Percentiles rank a stretch among this genome's conserved stretches.
phyloP scores from a whole-genome alignment of 1,139 yeast genomes.

The Blastobotrys aristatus region DNA sequence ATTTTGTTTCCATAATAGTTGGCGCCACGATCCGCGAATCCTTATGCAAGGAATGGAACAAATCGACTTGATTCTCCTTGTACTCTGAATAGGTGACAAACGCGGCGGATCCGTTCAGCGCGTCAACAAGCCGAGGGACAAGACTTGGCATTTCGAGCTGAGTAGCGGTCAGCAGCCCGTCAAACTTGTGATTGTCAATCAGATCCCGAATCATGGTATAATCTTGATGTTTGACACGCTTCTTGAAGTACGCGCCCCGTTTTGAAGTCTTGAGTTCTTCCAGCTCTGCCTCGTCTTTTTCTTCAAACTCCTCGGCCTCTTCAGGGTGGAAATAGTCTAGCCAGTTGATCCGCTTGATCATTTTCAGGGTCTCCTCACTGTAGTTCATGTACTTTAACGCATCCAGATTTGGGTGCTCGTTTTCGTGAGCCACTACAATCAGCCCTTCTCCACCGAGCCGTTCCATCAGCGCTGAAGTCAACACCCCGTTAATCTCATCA shows the following conservation, averaged over 20 bases:
- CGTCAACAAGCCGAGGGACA: conserved; percentile 56
- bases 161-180: conserved; percentile 70
- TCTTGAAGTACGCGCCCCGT: conserved; percentile 62
- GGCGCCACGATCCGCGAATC: conserved; percentile 79
- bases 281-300: conserved; percentile 43
- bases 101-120: conserved; percentile 83
- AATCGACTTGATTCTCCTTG: conserved; percentile 71
- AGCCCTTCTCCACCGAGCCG: conserved; percentile 82
- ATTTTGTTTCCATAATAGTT: conserved; percentile 73
- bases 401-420: conserved; percentile 83
- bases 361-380: conserved; percentile 47
- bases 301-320: conserved; percentile 47
- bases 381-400: conserved; percentile 59
- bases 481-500: conserved; percentile 88
- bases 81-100: conserved; percentile 74
- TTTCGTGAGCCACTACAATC: conserved; percentile 77
- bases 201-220: conserved; percentile 41
- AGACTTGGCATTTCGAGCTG: conserved; percentile 66
- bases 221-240: conserved; percentile 53
- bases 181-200: conserved; percentile 58
- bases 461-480: conserved; percentile 80
- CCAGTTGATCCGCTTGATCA: conserved; percentile 69
- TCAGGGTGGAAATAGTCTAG: conserved; percentile 79
- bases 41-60: conserved; percentile 59
- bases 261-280: conserved; percentile 54